These are phyloP conservation scores for Galeopsis tetrahit DNA, from an alignment of 257 asterid species.

Conservation along the genomic window DNA sequence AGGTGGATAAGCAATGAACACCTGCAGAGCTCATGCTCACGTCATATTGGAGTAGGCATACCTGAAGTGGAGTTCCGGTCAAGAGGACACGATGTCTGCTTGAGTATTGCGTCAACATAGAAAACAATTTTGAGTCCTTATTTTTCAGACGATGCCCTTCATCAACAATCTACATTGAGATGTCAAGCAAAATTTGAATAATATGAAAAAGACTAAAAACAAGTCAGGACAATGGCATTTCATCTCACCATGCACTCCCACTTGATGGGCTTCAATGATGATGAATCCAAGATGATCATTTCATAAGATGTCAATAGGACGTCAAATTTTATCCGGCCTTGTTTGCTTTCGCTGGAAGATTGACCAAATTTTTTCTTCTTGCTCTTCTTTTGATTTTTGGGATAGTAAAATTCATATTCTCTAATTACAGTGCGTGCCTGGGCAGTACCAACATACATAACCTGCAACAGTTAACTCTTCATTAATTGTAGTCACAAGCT, in stretches of 20 bases:
- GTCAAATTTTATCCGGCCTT: constrained; percentile 93
- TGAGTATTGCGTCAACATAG: constrained; percentile 74
- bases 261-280: constrained; percentile 81
- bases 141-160: constrained; percentile 99
- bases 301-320: constrained; percentile 97
- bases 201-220: constrained; percentile 27
- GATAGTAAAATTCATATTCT: constrained; percentile 88
- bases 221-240: constrained; percentile 26
- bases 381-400: constrained; percentile 74
- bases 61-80: constrained; percentile 99
- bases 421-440: constrained; percentile 81
- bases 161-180: constrained; percentile 81
- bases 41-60: constrained; percentile 36
- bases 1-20: constrained; percentile 19
- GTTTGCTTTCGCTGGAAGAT: constrained; percentile 70
- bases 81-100: constrained; percentile 89
- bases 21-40: constrained; percentile 23
- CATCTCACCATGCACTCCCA: constrained; percentile 96
- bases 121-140: constrained; percentile 95
- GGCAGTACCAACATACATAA: constrained; percentile 91
- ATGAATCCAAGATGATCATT: constrained; percentile 87
- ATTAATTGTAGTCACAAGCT: constrained; percentile 35
- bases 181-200: constrained; percentile 30
- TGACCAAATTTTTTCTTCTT: constrained; percentile 85
- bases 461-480: constrained; percentile 57